These are phyloP conservation scores for Pouteria glomerata DNA, from an alignment of 148 eudicot genomes.

Conservation along the genomic window DNA sequence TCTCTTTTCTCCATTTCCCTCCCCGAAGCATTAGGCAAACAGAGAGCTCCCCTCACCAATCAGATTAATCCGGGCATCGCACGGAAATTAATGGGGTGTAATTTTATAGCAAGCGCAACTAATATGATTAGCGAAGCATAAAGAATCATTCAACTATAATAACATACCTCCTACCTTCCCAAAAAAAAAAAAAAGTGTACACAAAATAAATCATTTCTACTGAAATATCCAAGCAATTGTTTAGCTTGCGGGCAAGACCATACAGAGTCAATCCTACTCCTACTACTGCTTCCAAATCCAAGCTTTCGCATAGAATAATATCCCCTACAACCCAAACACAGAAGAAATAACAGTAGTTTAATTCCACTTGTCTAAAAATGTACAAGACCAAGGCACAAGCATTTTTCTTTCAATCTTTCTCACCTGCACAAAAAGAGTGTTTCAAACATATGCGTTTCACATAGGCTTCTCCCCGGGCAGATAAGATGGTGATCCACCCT, in stretches of 20 bases:
- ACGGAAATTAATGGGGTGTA: too few species aligned
- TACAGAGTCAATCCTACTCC: neutral
- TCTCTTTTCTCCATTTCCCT: too few species aligned
- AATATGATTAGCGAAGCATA: too few species aligned
- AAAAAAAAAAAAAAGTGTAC: too few species aligned
- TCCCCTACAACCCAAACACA: too few species aligned
- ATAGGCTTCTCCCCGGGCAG: slow-evolving; percentile 15
- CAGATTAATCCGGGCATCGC: too few species aligned
- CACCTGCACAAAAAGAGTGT: slow-evolving; percentile 5
- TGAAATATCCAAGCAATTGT: slow-evolving; percentile 5
- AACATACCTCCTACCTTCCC: too few species aligned
- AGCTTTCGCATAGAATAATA: neutral
- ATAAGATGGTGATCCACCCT: too few species aligned
- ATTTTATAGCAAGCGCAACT: too few species aligned
- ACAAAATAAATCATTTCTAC: neutral
- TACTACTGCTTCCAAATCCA: slow-evolving; percentile 5
- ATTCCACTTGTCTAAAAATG: slow-evolving; percentile 12
- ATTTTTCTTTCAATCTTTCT: slow-evolving; percentile 3
- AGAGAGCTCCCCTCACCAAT: too few species aligned
- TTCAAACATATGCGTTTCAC: slow-evolving; percentile 9
- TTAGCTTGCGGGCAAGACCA: slow-evolving; percentile 1
- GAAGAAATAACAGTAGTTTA: neutral
- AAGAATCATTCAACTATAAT: too few species aligned
- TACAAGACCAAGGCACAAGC: slow-evolving; percentile 9
- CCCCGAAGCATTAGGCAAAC: too few species aligned